Evolutionary conservation across 768 basidiomycete species (phyloP).

Genomic region (Lactifluus volemus): DNA sequence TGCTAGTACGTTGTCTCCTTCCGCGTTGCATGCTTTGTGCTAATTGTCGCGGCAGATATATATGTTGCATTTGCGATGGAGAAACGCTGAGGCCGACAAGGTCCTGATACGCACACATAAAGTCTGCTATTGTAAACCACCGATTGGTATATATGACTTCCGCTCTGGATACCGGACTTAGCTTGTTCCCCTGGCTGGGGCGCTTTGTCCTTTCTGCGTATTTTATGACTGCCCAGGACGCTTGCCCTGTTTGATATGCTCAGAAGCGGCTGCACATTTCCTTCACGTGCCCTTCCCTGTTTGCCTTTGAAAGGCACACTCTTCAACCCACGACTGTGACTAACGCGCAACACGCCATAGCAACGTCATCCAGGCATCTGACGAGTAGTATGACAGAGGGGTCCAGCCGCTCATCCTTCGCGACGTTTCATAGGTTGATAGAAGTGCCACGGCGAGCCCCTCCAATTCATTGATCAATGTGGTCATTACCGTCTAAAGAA

Average conservation of each 20-base stretch:
- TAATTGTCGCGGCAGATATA: constrained; percentile 54
- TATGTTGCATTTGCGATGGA: constrained; percentile 92
- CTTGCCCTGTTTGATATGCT: not conserved
- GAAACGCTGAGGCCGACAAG: constrained; percentile 37
- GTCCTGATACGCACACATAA: not conserved
- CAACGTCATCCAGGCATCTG: no score
- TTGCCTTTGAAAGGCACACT: not conserved
- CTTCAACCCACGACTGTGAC: not conserved
- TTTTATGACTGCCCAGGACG: not conserved
- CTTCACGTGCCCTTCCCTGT: not conserved
- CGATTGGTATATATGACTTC: not conserved
- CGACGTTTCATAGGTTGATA: not conserved
- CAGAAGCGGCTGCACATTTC: not conserved
- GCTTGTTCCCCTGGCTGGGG: not conserved
- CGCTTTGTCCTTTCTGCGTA: not conserved
- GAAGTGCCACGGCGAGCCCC: not conserved
- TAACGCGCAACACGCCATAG: not conserved
- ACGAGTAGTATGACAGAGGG: no score
- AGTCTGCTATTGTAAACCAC: constrained; percentile 6
- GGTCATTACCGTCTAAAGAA: not conserved
- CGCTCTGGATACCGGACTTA: constrained; percentile 2
- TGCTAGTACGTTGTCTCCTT: constrained; percentile 63
- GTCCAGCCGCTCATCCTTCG: not conserved
- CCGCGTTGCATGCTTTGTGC: not conserved
- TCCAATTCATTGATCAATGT: not conserved